A percentile compares a stretch with the other conserved stretches of the same genome.
Evolutionary conservation across 495 filamentous ascomycete species (phyloP).

Genomic region (Lasiosphaeriaceae sp.): DNA sequence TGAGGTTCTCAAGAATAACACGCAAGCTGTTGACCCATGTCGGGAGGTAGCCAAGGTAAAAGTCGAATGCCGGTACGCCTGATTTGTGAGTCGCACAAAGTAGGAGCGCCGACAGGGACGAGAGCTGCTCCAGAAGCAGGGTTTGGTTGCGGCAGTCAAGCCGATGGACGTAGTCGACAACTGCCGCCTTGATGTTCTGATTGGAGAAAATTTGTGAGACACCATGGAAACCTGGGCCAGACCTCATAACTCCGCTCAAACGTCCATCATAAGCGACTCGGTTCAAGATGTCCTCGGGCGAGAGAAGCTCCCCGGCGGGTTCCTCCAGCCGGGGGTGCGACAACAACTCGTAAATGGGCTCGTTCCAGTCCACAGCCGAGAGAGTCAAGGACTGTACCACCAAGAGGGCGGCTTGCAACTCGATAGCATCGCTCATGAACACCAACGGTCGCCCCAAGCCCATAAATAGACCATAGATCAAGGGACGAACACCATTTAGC

Average conservation of each 20-base stretch:
- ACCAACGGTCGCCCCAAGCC: slow-evolving; percentile 23
- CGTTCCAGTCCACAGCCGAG: slow-evolving; percentile 22
- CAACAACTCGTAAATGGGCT: slow-evolving; percentile 20
- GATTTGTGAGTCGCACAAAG: slow-evolving; percentile 25
- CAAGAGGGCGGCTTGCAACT: slow-evolving; percentile 21
- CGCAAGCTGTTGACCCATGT: slow-evolving; percentile 19
- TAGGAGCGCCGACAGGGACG: slow-evolving; percentile 18
- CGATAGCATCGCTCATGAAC: slow-evolving; percentile 26
- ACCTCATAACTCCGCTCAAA: slow-evolving; percentile 25
- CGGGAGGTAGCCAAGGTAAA: slow-evolving; percentile 24
- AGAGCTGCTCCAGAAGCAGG: slow-evolving; percentile 18
- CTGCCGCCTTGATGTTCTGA: slow-evolving; percentile 9
- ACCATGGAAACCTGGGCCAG: slow-evolving; percentile 21
- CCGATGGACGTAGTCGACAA: slow-evolving; percentile 23
- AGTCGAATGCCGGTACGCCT: slow-evolving; percentile 22
- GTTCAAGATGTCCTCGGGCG: slow-evolving; percentile 19
- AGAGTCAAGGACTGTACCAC: slow-evolving; percentile 25
- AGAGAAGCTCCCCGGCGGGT: neutral
- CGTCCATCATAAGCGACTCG: slow-evolving; percentile 25
- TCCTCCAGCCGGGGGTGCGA: slow-evolving; percentile 15
- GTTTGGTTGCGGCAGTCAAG: slow-evolving; percentile 20
- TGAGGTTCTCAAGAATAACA: slow-evolving; percentile 15
- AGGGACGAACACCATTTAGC: slow-evolving; percentile 17
- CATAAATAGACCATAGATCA: slow-evolving; percentile 26
- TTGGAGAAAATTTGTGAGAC: slow-evolving; percentile 18